Conservation (phyloP, 2,329 filamentous ascomycete genomes). For the Colletotrichum tofieldiae region DNA sequence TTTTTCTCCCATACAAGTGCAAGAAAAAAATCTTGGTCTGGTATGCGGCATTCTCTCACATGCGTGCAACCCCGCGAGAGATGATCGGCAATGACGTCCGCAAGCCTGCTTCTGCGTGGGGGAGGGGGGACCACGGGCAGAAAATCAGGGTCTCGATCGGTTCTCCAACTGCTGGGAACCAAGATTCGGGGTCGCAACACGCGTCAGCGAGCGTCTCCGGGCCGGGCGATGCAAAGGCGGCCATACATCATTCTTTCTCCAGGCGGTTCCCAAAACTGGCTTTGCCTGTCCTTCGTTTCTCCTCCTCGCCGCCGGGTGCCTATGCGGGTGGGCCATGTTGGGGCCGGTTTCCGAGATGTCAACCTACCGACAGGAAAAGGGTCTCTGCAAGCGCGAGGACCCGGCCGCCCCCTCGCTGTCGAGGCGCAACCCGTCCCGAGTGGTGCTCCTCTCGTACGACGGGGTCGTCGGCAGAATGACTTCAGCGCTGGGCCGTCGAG, state of each 20-base stretch:
- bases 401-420: background rate
- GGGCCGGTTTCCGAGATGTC: background rate
- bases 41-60: background rate
- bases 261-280: background rate
- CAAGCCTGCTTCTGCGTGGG: slow-evolving; percentile 22
- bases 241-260: slow-evolving; percentile 9
- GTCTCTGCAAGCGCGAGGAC: background rate
- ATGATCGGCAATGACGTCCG: slow-evolving; percentile 41
- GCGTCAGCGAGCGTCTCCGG: slow-evolving; percentile 29
- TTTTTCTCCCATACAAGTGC: too few species aligned
- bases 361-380: background rate
- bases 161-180: background rate
- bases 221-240: background rate
- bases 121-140: slow-evolving; percentile 13
- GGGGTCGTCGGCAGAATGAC: slow-evolving; percentile 9
- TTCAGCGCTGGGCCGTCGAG: slow-evolving; percentile 3
- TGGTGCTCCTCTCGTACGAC: background rate
- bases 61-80: slow-evolving; percentile 13
- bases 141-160: slow-evolving; percentile 34
- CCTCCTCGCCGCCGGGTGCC: background rate
- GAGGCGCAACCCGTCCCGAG: background rate
- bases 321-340: background rate
- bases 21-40: slow-evolving; percentile 26
- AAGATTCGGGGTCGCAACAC: slow-evolving; percentile 6
- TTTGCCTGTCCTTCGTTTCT: background rate